Conservation (phyloP, 306 rosid genomes). For the Prinsepia uniflora region DNA sequence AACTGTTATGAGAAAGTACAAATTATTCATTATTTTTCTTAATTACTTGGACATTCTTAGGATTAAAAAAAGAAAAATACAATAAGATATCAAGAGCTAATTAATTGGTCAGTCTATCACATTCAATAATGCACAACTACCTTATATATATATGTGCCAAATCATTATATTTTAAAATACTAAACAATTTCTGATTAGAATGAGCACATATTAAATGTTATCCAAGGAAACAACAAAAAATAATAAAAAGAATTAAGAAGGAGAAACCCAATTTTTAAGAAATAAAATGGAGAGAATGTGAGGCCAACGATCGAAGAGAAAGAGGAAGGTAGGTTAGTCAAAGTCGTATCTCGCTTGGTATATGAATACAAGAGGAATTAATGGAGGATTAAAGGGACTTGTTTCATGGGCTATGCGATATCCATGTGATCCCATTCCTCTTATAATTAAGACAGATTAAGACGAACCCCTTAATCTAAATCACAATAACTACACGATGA, state of each 20-base stretch:
- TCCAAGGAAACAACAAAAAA: slow-evolving; percentile 11
- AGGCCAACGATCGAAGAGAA: slow-evolving; percentile 7
- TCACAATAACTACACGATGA: no score
- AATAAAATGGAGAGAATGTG: not conserved
- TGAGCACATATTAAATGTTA: slow-evolving; percentile 17
- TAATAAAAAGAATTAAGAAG: not conserved
- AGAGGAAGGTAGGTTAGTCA: slow-evolving; percentile 28
- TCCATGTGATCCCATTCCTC: slow-evolving; percentile 39
- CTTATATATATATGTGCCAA: slow-evolving; percentile 14
- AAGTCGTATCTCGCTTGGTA: slow-evolving; percentile 29
- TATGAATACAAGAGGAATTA: slow-evolving; percentile 40
- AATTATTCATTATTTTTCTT: no score
- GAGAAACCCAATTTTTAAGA: not conserved
- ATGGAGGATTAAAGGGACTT: slow-evolving; percentile 47
- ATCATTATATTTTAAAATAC: slow-evolving; percentile 3
- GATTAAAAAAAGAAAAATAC: no score
- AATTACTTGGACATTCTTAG: no score
- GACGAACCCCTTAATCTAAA: slow-evolving; percentile 6
- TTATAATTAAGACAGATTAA: slow-evolving; percentile 16
- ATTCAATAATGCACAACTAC: slow-evolving; percentile 13
- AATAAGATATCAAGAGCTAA: not conserved
- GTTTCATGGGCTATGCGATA: slow-evolving; percentile 32
- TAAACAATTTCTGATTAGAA: slow-evolving; percentile 18
- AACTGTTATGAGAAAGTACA: no score
- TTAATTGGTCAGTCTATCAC: not conserved